Evolutionary conservation across 2,329 filamentous ascomycete genomes (phyloP).

Genomic region (Trichoderma arundinaceum): DNA sequence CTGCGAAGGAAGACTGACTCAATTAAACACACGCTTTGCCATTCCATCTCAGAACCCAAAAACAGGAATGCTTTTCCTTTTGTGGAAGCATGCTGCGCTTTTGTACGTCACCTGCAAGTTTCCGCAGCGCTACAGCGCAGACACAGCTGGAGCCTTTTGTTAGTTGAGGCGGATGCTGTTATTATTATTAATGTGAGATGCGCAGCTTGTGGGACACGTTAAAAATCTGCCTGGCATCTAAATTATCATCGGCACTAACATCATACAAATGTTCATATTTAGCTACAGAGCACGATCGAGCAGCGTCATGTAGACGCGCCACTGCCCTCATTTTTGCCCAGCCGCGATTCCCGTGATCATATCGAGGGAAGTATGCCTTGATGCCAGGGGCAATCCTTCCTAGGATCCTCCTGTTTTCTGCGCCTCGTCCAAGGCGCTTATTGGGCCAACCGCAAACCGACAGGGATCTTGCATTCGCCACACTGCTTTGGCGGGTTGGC

Average conservation of each 20-base stretch:
- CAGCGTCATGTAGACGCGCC: constrained; percentile 27
- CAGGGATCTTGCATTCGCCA: constrained; percentile 28
- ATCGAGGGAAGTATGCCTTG: constrained; percentile 26
- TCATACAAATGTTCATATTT: constrained; percentile 16
- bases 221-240: constrained; percentile 25
- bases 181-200: constrained; percentile 24
- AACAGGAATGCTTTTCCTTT: not conserved
- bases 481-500: constrained; percentile 6
- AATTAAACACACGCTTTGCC: not conserved
- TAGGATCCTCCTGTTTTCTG: constrained; percentile 27
- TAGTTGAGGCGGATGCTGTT: not conserved
- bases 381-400: constrained; percentile 30
- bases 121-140: not conserved
- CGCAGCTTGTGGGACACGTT: not conserved
- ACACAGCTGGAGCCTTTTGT: not conserved
- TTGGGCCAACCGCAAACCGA: constrained; percentile 27
- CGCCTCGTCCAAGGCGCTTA: constrained; percentile 29
- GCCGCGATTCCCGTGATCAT: constrained; percentile 25
- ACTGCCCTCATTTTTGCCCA: constrained; percentile 5
- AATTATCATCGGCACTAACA: not conserved
- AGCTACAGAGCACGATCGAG: constrained; percentile 15
- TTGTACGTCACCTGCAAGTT: constrained; percentile 3
- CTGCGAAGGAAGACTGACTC: constrained; percentile 11
- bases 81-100: constrained; percentile 1
- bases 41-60: not conserved